Evolutionary conservation across 2,329 filamentous ascomycete species (phyloP).

Genomic region (Aureobasidium sp.): DNA sequence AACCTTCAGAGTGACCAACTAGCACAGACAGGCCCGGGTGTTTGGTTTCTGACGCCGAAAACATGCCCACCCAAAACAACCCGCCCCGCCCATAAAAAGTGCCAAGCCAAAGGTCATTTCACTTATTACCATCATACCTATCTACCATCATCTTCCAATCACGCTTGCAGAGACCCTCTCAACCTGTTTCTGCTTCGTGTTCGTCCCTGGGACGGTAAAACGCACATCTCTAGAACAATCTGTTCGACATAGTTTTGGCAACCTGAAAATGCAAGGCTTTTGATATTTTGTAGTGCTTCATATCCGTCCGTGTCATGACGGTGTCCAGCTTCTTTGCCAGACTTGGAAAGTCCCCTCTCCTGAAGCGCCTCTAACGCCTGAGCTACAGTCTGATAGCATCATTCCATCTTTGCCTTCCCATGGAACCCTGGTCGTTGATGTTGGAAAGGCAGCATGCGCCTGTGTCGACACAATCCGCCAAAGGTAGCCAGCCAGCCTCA

Average conservation of each 20-base stretch:
- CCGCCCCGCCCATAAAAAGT: background rate
- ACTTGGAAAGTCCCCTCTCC: background rate
- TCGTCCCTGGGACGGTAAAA: too few species aligned
- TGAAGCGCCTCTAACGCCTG: background rate
- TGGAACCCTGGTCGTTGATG: background rate
- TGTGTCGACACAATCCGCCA: background rate
- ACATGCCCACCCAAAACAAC: background rate
- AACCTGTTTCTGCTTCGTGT: too few species aligned
- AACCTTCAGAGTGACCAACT: background rate
- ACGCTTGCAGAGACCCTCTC: background rate
- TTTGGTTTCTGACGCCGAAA: conserved; percentile 7
- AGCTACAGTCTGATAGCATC: background rate
- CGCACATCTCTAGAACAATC: background rate
- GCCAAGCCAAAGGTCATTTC: background rate
- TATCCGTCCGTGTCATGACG: background rate
- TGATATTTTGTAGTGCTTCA: background rate
- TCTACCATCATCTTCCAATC: background rate
- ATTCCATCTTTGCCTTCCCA: background rate
- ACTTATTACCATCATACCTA: background rate
- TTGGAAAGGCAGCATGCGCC: background rate
- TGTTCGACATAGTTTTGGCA: background rate
- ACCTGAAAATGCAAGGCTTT: background rate
- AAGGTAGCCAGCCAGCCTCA: background rate
- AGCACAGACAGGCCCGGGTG: background rate
- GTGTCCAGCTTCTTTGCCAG: background rate